A percentile compares a stretch with the other conserved stretches of the same genome.
Evolutionary conservation across 164 flowering plant genomes (phyloP).

Genomic region (Dillenia suffruticosa): DNA sequence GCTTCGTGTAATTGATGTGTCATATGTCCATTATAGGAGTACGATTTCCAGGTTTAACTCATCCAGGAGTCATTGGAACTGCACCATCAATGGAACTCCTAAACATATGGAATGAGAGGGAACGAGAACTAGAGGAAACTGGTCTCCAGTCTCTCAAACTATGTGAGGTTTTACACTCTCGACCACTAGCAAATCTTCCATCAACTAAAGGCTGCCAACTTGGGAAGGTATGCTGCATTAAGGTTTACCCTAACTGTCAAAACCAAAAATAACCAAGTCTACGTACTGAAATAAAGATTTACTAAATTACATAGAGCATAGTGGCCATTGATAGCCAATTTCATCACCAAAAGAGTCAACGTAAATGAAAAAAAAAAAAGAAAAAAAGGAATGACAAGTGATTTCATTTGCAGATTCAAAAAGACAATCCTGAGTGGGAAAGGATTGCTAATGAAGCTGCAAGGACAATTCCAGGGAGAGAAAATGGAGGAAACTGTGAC

Average conservation of each 20-base stretch:
- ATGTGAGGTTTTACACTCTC: slow-evolving; percentile 78
- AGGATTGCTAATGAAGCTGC: slow-evolving; percentile 85
- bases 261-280: too few relatives aligned
- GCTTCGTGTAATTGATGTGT: too few relatives aligned
- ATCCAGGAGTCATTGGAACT: slow-evolving; percentile 95
- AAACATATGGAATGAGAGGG: slow-evolving; percentile 84
- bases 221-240: slow-evolving; percentile 54
- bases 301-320: too few relatives aligned
- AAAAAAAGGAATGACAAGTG: not conserved
- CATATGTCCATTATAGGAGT: slow-evolving; percentile 44
- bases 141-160: slow-evolving; percentile 62
- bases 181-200: slow-evolving; percentile 88
- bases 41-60: slow-evolving; percentile 86
- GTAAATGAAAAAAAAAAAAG: too few relatives aligned
- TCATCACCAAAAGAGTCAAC: too few relatives aligned
- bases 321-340: too few relatives aligned
- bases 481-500: slow-evolving; percentile 97
- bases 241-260: not conserved
- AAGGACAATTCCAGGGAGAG: slow-evolving; percentile 93
- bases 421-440: slow-evolving; percentile 75
- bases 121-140: slow-evolving; percentile 60
- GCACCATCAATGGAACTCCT: slow-evolving; percentile 93
- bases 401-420: slow-evolving; percentile 43
- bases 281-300: too few relatives aligned
- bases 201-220: slow-evolving; percentile 72